These are phyloP conservation scores for Bolboschoenus planiculmis DNA, from an alignment of 176 grass and related monocot species.

Conservation along the genomic window DNA sequence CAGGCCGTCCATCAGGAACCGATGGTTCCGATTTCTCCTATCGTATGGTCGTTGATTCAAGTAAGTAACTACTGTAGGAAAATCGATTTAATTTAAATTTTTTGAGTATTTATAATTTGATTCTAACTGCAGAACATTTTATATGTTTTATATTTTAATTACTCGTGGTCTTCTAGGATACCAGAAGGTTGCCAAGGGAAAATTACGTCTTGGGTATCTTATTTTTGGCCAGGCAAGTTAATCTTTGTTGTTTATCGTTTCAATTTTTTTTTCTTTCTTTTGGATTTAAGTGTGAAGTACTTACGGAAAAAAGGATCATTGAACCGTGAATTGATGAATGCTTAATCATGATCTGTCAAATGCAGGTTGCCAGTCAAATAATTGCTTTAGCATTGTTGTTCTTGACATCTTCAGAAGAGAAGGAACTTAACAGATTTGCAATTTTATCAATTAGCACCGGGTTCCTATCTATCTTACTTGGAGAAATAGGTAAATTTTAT, in stretches of 20 bases:
- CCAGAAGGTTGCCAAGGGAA: conserved; percentile 66
- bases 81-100: background rate
- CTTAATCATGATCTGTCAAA: conserved; percentile 15
- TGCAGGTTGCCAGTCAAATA: conserved; percentile 46
- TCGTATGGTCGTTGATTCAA: conserved; percentile 94
- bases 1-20: conserved; percentile 55
- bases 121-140: background rate
- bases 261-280: background rate
- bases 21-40: conserved; percentile 91
- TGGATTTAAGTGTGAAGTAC: background rate
- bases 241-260: background rate
- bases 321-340: conserved; percentile 23
- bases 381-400: conserved; percentile 40
- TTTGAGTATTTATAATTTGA: background rate
- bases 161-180: conserved; percentile 53
- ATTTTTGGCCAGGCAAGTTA: conserved; percentile 53
- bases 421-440: conserved; percentile 47
- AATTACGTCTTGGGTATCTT: conserved; percentile 55
- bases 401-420: conserved; percentile 32
- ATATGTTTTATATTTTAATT: background rate
- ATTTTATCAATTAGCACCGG: conserved; percentile 48
- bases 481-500: conserved; percentile 65
- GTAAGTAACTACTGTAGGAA: conserved; percentile 30
- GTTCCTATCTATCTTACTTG: conserved; percentile 60
- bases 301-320: background rate